Evolutionary conservation across 768 basidiomycete species (phyloP).

Genomic region (Tylopilus sp.): DNA sequence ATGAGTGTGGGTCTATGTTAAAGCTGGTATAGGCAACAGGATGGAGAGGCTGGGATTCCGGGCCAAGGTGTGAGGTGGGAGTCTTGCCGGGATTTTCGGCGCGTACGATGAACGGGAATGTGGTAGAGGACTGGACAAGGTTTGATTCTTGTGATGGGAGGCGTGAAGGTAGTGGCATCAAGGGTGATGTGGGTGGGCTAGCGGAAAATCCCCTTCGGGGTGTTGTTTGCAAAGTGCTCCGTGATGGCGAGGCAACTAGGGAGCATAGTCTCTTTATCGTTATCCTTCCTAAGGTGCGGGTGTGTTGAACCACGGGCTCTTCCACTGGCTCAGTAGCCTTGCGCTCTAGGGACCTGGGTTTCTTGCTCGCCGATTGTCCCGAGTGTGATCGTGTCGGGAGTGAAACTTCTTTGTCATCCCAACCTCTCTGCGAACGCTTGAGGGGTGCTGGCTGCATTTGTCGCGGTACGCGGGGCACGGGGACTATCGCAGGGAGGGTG

Average conservation of each 20-base stretch:
- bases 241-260: constrained; percentile 7
- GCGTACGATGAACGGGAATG: constrained; percentile 27
- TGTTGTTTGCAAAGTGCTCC: constrained; percentile 4
- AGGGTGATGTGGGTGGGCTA: constrained; percentile 28
- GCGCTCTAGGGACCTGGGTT: constrained; percentile 28
- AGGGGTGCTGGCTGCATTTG: constrained; percentile 46
- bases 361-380: constrained; percentile 16
- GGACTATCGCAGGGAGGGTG: constrained; percentile 56
- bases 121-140: constrained; percentile 47
- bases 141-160: constrained; percentile 44
- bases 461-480: constrained; percentile 44
- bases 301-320: constrained; percentile 12
- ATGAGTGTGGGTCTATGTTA: constrained; percentile 27
- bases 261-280: constrained; percentile 14
- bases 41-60: constrained; percentile 29
- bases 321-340: constrained; percentile 35
- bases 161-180: constrained; percentile 25
- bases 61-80: constrained; percentile 38
- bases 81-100: constrained; percentile 30
- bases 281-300: constrained; percentile 21
- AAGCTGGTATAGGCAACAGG: constrained; percentile 38
- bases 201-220: constrained; percentile 8
- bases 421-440: constrained; percentile 37
- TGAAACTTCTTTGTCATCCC: constrained; percentile 27
- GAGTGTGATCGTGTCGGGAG: background rate